Conservation (phyloP, 2,329 filamentous ascomycete species). For the Pseudonectria foliicola region DNA sequence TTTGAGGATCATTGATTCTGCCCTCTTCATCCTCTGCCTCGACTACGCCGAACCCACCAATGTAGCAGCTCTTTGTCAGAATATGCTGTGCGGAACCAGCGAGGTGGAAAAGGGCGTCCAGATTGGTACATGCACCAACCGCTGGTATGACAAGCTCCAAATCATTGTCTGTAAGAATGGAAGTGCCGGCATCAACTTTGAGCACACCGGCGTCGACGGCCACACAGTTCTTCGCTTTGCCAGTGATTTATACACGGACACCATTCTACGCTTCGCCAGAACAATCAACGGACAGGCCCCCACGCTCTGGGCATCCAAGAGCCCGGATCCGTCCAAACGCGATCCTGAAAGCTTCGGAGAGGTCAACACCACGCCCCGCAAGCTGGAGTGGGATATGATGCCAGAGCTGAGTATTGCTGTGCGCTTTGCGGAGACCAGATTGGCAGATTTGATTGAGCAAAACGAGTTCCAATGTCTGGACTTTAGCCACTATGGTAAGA, state of each 20-base stretch:
- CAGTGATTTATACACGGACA: conserved; percentile 94
- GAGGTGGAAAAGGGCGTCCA: conserved; percentile 89
- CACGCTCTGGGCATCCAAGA: conserved; percentile 82
- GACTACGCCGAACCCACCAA: conserved; percentile 84
- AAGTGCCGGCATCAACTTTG: conserved; percentile 97
- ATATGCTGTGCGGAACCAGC: conserved; percentile 96
- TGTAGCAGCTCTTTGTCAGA: conserved; percentile 82
- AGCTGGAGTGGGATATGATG: conserved; percentile 95
- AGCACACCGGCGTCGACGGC: conserved; percentile 95
- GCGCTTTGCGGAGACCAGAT: conserved; percentile 87
- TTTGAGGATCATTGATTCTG: conserved; percentile 89
- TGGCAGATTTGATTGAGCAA: conserved; percentile 91
- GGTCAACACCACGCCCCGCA: conserved; percentile 88
- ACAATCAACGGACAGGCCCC: conserved; percentile 94
- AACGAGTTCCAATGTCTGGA: conserved; percentile 94
- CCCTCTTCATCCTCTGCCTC: conserved; percentile 84
- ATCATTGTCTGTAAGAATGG: conserved; percentile 99
- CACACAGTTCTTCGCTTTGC: conserved; percentile 96
- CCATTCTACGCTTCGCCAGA: conserved; percentile 87
- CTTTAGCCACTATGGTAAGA: conserved; percentile 85
- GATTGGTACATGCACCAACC: conserved; percentile 93
- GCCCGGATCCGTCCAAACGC: conserved; percentile 86
- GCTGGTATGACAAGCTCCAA: conserved; percentile 98
- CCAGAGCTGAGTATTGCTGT: conserved; percentile 86
- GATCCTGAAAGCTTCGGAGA: conserved; percentile 89